phyloP scores from a whole-genome alignment of 2,329 filamentous ascomycete species.

The Talaromyces piceae region DNA sequence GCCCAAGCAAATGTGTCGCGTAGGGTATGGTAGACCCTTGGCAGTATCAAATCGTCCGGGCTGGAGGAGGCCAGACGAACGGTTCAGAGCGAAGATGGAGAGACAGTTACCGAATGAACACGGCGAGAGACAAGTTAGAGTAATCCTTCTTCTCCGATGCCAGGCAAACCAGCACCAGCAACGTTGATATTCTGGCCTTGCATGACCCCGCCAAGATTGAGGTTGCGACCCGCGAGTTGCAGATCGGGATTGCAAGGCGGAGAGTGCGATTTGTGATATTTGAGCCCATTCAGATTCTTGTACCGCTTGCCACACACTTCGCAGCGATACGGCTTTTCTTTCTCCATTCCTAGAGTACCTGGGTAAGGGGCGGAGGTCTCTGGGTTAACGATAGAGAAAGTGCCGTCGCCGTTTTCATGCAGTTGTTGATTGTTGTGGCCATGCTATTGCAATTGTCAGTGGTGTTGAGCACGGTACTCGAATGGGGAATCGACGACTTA shows the following conservation, averaged over 20 bases:
- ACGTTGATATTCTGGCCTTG: conserved; percentile 42
- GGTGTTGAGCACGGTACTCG: too few relatives aligned
- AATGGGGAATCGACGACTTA: too few relatives aligned
- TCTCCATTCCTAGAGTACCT: conserved; percentile 98
- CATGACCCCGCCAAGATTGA: conserved; percentile 37
- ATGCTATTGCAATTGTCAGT: conserved; percentile 54
- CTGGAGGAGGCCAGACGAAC: neutral
- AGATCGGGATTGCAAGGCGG: conserved; percentile 84
- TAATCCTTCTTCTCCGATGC: conserved; percentile 39
- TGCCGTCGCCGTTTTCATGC: conserved; percentile 93
- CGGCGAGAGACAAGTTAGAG: conserved; percentile 17
- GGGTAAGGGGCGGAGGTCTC: conserved; percentile 91
- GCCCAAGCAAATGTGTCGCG: neutral
- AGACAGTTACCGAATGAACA: neutral
- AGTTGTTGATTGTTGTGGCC: conserved; percentile 95
- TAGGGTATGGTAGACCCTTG: neutral
- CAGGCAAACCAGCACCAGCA: conserved; percentile 41
- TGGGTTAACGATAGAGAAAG: conserved; percentile 96
- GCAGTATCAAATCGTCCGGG: neutral
- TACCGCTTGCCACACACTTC: conserved; percentile 96
- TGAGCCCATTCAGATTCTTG: conserved; percentile 97
- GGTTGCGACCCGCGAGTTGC: conserved; percentile 41
- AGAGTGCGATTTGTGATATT: conserved; percentile 85
- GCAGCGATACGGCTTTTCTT: conserved; percentile 97
- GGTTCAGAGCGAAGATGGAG: neutral